Percentiles rank a stretch among this genome's conserved stretches.
Conservation (phyloP, 116 monocot species). For the Papilionanthe hybrid region DNA sequence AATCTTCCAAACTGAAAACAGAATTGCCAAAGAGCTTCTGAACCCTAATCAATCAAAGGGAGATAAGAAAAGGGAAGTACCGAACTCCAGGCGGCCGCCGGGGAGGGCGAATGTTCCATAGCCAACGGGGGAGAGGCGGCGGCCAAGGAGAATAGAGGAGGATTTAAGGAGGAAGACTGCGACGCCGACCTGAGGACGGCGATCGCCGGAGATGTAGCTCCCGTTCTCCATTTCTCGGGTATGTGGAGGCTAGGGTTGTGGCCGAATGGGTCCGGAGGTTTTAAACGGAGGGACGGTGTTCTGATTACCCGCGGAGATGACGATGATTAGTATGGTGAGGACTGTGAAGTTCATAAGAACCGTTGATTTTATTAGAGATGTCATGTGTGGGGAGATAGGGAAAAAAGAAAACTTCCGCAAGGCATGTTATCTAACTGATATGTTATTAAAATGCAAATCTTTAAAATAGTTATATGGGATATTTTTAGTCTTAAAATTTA, state of each 20-base stretch:
- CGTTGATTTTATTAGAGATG: no score
- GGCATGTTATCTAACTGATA: no score
- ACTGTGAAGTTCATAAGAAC: no score
- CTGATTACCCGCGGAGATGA: not conserved
- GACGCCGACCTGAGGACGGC: conserved; percentile 28
- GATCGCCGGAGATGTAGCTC: not conserved
- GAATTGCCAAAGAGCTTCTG: not conserved
- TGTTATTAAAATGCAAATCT: no score
- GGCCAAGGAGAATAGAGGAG: conserved; percentile 42
- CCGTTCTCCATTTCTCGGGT: not conserved
- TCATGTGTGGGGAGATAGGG: no score
- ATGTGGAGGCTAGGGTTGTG: not conserved
- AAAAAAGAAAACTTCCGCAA: no score
- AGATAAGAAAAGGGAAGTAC: conserved; percentile 8
- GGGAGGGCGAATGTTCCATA: conserved; percentile 52
- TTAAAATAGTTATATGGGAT: no score
- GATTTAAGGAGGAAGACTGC: conserved; percentile 49
- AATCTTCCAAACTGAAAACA: no score
- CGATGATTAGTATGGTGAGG: not conserved
- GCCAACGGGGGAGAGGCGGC: conserved; percentile 38
- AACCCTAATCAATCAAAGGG: not conserved
- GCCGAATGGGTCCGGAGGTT: not conserved
- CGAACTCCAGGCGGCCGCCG: conserved; percentile 61
- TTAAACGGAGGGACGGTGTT: not conserved
- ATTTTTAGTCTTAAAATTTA: no score